These are phyloP conservation scores for Deinandra increscens DNA, from an alignment of 129 eudicot genomes.

Conservation along the genomic window DNA sequence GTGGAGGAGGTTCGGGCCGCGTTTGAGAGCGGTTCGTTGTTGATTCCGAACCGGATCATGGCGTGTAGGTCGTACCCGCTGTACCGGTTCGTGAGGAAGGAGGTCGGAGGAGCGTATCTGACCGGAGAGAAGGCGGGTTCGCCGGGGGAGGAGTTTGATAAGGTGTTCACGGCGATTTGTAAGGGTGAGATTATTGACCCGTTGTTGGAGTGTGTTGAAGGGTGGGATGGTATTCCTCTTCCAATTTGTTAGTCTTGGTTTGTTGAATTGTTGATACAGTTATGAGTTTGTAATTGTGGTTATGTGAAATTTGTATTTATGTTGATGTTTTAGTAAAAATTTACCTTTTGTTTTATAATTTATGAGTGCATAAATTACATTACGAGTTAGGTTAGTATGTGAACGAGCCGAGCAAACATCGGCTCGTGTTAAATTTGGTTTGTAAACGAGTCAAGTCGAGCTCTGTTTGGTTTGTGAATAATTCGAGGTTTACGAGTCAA, in stretches of 20 bases:
- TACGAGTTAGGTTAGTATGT: too few relatives aligned
- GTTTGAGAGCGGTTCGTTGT: conserved; percentile 40
- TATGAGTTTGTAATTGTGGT: conserved; percentile 10
- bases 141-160: conserved; percentile 77
- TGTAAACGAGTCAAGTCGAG: too few relatives aligned
- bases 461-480: too few relatives aligned
- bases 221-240: conserved; percentile 82
- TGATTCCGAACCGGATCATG: conserved; percentile 54
- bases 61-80: conserved; percentile 75
- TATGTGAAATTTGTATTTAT: conserved; percentile 24
- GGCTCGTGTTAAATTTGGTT: too few relatives aligned
- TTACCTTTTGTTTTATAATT: conserved; percentile 15
- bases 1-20: conserved; percentile 55
- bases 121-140: conserved; percentile 67
- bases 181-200: conserved; percentile 63
- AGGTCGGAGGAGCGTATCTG: conserved; percentile 42
- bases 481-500: too few relatives aligned
- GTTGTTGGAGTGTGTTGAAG: conserved; percentile 61
- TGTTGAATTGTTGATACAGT: not conserved
- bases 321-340: not conserved
- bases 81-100: conserved; percentile 68
- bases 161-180: conserved; percentile 65
- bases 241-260: conserved; percentile 48
- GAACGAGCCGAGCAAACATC: too few relatives aligned
- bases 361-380: not conserved